These are phyloP conservation scores for Setomelanomma holmii DNA, from an alignment of 2,329 filamentous ascomycete species.

Conservation along the genomic window DNA sequence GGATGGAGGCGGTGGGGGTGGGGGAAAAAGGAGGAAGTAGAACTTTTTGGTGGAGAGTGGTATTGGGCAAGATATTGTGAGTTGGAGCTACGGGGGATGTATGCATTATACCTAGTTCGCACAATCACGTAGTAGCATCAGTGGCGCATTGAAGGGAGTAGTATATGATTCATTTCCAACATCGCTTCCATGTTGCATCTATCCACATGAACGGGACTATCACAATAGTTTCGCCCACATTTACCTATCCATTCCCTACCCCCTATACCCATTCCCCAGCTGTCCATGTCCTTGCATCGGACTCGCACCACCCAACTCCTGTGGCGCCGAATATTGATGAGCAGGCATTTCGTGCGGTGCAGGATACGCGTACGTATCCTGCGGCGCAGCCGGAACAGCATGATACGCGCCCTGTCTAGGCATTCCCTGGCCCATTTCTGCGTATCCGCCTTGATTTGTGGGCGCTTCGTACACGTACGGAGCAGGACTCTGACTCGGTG, in stretches of 20 bases:
- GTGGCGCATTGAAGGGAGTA: slow-evolving; percentile 3
- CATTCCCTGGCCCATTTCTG: not conserved
- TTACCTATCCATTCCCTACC: not conserved
- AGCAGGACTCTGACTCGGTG: not conserved
- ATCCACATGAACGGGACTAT: no score
- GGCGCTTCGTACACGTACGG: not conserved
- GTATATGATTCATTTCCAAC: slow-evolving; percentile 4
- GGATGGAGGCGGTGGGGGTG: slow-evolving; percentile 56
- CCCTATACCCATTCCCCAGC: not conserved
- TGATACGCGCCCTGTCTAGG: not conserved
- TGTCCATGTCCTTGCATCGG: not conserved
- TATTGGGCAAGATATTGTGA: not conserved
- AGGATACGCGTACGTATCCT: not conserved
- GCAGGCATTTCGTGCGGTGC: not conserved
- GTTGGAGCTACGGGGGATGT: not conserved
- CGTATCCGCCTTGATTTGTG: not conserved
- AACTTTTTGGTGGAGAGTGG: no score
- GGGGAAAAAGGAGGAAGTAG: slow-evolving; percentile 40
- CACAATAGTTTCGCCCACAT: no score
- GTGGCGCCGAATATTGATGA: no score
- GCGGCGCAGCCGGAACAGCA: not conserved
- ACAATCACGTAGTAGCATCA: not conserved
- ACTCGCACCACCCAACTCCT: not conserved
- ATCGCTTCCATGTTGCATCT: not conserved
- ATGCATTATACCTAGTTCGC: not conserved